A percentile compares a stretch with the other conserved stretches of the same genome.
These are phyloP conservation scores for Microdochium bolleyi DNA, from an alignment of 2,329 filamentous ascomycete species.

Conservation along the genomic window DNA sequence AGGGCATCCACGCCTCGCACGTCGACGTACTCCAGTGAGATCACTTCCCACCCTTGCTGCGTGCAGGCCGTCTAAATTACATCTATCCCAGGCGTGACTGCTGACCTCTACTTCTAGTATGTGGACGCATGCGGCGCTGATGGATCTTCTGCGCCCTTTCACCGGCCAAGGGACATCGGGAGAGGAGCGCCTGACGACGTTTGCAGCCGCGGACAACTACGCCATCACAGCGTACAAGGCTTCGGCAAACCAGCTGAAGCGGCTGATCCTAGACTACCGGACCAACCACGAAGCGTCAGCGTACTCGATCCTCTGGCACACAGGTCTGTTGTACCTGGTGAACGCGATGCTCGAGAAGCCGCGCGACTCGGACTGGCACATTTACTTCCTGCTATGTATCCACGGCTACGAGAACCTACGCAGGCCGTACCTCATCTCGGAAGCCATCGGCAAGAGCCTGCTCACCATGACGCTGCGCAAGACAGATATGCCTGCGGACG, in stretches of 20 bases:
- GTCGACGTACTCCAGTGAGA: conserved; percentile 28
- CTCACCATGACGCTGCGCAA: conserved; percentile 26
- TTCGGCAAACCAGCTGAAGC: conserved; percentile 28
- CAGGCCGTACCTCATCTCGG: conserved; percentile 25
- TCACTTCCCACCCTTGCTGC: not conserved
- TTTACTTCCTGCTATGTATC: conserved; percentile 28
- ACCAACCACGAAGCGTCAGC: conserved; percentile 20
- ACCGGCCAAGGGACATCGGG: not conserved
- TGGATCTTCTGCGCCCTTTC: conserved; percentile 26
- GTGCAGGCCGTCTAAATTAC: not conserved
- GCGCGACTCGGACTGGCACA: conserved; percentile 19
- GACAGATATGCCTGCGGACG: conserved; percentile 17
- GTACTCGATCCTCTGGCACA: conserved; percentile 31
- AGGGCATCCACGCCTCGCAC: conserved; percentile 20
- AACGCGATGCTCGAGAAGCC: conserved; percentile 25
- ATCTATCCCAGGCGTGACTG: not conserved
- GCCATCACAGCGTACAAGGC: conserved; percentile 21
- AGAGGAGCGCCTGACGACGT: conserved; percentile 16
- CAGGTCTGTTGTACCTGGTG: conserved; percentile 26
- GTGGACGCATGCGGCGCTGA: conserved; percentile 28
- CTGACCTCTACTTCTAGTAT: conserved; percentile 20
- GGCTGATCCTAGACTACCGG: conserved; percentile 26
- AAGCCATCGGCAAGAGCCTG: conserved; percentile 22
- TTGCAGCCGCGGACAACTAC: conserved; percentile 16
- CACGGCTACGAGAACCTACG: conserved; percentile 27